Evolutionary conservation across 225 moss, liverwort and hornwort genomes (phyloP).

Genomic region (Climacium dendroides): DNA sequence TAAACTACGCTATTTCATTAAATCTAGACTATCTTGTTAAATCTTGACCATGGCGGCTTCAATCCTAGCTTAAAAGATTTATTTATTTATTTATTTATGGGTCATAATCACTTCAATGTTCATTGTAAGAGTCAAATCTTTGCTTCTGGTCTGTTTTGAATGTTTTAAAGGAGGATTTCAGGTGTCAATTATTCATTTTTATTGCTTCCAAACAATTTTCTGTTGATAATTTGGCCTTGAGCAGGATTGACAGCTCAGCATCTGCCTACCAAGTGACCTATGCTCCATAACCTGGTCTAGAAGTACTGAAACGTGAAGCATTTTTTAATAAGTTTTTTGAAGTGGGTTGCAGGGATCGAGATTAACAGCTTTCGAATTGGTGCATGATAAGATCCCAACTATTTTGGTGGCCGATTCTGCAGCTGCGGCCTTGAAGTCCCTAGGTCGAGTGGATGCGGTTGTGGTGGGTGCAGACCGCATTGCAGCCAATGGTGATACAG

Average conservation of each 20-base stretch:
- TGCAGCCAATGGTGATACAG: constrained; percentile 81
- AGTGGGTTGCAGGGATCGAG: constrained; percentile 49
- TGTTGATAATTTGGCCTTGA: background rate
- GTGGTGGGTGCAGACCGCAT: constrained; percentile 93
- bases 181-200: background rate
- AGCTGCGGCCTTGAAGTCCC: constrained; percentile 54
- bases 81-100: background rate
- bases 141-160: background rate
- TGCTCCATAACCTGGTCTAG: background rate
- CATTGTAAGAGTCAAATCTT: background rate
- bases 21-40: background rate
- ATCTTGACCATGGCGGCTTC: background rate
- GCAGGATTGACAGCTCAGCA: background rate
- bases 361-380: constrained; percentile 76
- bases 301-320: background rate
- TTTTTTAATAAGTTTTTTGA: background rate
- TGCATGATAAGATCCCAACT: constrained; percentile 72
- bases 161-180: background rate
- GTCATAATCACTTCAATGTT: background rate
- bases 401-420: constrained; percentile 89
- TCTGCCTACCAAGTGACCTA: background rate
- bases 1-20: background rate
- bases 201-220: background rate
- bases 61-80: background rate
- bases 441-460: constrained; percentile 67